Evolutionary conservation across 257 asterid genomes (phyloP).

Genomic region (Cinchona pubescens): DNA sequence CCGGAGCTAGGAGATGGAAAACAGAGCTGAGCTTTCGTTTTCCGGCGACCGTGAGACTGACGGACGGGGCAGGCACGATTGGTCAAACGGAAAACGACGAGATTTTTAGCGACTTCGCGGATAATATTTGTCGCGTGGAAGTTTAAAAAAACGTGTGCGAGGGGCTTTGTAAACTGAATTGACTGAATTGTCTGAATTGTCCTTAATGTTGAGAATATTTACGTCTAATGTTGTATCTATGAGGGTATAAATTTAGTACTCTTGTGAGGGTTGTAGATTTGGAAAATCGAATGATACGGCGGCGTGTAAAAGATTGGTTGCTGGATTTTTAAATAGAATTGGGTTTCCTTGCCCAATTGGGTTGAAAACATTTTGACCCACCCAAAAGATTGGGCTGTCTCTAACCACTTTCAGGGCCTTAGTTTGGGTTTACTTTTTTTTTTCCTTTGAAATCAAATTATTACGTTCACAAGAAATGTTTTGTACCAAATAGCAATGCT

Average conservation of each 20-base stretch:
- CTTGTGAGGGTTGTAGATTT: neutral
- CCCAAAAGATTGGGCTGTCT: too few relatives aligned
- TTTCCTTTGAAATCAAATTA: too few relatives aligned
- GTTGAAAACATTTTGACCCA: neutral
- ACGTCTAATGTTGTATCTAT: neutral
- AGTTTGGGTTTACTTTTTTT: too few relatives aligned
- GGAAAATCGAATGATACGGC: neutral
- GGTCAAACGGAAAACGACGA: constrained; percentile 8
- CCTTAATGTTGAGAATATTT: neutral
- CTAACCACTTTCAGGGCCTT: too few relatives aligned
- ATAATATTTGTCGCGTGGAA: neutral
- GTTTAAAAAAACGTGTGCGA: neutral
- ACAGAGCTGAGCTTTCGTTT: neutral
- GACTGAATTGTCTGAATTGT: constrained; percentile 1
- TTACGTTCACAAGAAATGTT: too few relatives aligned
- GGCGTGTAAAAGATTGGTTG: neutral
- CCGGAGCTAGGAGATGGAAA: constrained; percentile 12
- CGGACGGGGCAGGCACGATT: constrained; percentile 1
- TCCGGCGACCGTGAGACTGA: constrained; percentile 17
- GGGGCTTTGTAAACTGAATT: neutral
- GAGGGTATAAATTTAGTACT: neutral
- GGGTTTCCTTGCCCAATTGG: neutral
- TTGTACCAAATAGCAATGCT: too few relatives aligned
- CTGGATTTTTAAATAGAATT: too few relatives aligned
- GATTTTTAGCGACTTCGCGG: neutral